Evolutionary conservation across 2,329 filamentous ascomycete species (phyloP), one percentile per base, ranked within the genome.

Genomic region (Elsinoe arachidis): DNA sequence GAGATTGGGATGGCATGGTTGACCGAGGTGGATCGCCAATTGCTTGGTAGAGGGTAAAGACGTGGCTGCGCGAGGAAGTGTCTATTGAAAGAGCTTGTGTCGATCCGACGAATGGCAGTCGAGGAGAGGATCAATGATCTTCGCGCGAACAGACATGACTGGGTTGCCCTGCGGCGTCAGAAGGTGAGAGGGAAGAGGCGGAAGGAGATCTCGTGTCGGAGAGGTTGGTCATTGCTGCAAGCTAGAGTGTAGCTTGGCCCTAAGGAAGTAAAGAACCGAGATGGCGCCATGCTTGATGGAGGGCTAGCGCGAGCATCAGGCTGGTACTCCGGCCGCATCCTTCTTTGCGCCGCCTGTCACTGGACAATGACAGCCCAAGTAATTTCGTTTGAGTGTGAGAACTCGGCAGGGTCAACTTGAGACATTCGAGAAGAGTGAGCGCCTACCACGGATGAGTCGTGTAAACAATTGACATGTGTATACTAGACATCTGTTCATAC

Each of bases 221-320:
- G 49, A 53, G 49, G 49, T 53, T 53, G 49, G 49, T 53, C 17
- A 26, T 37, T 53, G 33, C 33, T 17, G 46, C 46, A 53, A 53
- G 49, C 49, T 53, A 53, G 35, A 34, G 17, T 23, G 11, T 14
- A 39, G 49, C 49, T 53, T 53, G n/a, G 49, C 33, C 26, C 49
- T 53, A 51, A 53, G 49, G 49, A 53, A 53, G 49, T 39, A 14
- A 39, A 53, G n/a, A 53, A 21, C 49, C 49, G 49, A 53, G 34
- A 53, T 39, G 49, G 33, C 49, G 9, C 49, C 23, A 37, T 39
- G 14, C 49, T 39, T 34, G 15, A 39, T 39, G 12, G 12, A 21
- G 49, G 5, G n/a, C 38, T 37, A 37, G 33, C n/a, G 26, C n/a
- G 26, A n/a, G 33, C 19, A 17, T 35, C 33, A 39, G 49, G 49